Base-by-base conservation (phyloP, 768 basidiomycete genomes). In the Russula virescens region DNA sequence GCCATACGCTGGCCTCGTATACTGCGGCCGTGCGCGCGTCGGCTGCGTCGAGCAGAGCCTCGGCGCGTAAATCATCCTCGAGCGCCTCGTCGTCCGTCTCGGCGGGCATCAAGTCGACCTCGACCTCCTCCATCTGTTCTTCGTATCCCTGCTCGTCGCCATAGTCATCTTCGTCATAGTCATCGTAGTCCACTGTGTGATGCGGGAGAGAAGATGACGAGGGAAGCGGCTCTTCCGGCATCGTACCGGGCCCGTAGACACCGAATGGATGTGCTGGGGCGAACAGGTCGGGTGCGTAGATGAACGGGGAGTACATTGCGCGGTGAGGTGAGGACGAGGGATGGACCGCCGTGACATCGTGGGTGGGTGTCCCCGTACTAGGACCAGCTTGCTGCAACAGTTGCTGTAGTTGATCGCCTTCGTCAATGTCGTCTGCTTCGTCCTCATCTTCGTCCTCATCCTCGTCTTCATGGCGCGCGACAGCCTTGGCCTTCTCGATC, bases 1-100 rank as follows among this genome's bases (percentile, higher is more conserved):
- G 54, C 82, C 80, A 83, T 26, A 83, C 71, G n/a, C 60, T 40
- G 18, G 68, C 64, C 70, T 85, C 81, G 56, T 78, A 75, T 23
- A 57, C 62, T 35, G 61, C 68, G 25, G 75, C 78, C 16, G 64
- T 40, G 31, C 61, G 62, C 35, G 60, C 51, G 62, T 84, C 82
- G 56, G 48, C 42, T 28, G 68, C 56, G 38, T 85, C 79, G 49
- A 80, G 66, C 23, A 68, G 66, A 7, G 70, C 74, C 34, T 85
- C 84, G 9, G 79, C 79, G 23, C 69, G 55, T 52, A 83, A 64
- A 67, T 81, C 83, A 1, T 60, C 68, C 19, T 62, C 63, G 43
- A 82, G 57, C 25, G 66, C 73, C 19, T 73, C 75, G 21, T 76
- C 73, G 56, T 83, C 77, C 5, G 73, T 73, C 53, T 70, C 61